Base-by-base conservation (phyloP, 108 stramenopile species). In the Cyclotella atomus region DNA sequence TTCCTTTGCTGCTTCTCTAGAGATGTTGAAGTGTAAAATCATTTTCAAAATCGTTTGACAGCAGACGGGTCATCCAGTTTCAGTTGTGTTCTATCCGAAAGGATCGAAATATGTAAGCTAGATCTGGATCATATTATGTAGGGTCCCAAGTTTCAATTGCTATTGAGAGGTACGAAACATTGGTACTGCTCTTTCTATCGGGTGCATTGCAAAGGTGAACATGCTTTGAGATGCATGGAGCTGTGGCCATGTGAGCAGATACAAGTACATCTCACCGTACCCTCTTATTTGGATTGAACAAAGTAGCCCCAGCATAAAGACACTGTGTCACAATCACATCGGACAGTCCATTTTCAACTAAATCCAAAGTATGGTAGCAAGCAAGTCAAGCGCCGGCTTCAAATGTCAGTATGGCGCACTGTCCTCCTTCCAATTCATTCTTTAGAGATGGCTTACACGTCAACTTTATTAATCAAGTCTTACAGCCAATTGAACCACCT, bases 1-100 rank as follows among this genome's bases (percentile, higher is more conserved):
- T 56, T 70, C 63, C 53, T 82, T 82, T 3, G 81, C 81, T 32
- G 62, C 24, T 17, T 55, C 65, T 27, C n/a, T n/a, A n/a, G n/a
- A 82, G 29, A 63, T 81, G 70, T 7, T 46, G 34, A 8, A 54
- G 45, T 24, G 71, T 81, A 4, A 81, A 38, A 20, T 67, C 56
- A 17, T 49, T 53, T 35, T 59, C 67, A 3, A 54, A 30, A 30
- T 68, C 75, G 50, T 67, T 70, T 28, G 81, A 47, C n/a, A 82
- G 23, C 17, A 76, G 56, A 5, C 71, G 68, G 2, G 45, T 45
- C 65, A 82, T 57, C 81, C n/a, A n/a, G n/a, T n/a, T n/a, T n/a
- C 81, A 82, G 33, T 72, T 72, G 19, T 66, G 55, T 60, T 79
- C 71, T 25, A 71, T 65, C 28, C 64, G 53, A 12, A 52, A 17